Evolutionary conservation across 2,329 filamentous ascomycete species (phyloP).

Genomic region (Penicillium janthinellum): DNA sequence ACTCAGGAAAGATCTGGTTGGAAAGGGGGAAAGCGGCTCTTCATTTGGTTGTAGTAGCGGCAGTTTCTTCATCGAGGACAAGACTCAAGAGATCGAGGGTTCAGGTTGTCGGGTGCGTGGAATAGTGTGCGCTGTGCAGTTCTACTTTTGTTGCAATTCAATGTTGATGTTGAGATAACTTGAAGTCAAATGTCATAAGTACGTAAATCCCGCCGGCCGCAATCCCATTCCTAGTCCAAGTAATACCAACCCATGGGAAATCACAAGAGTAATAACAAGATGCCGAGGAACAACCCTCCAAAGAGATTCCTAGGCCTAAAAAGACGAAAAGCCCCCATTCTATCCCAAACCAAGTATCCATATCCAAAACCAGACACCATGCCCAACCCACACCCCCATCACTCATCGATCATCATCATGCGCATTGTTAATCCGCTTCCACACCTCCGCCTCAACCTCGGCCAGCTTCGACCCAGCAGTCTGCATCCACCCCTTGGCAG

Average conservation of each 20-base stretch:
- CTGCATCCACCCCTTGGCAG: slow-evolving; percentile 47
- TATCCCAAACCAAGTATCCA: neutral
- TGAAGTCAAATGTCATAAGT: neutral
- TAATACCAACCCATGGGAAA: neutral
- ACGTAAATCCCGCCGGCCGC: neutral
- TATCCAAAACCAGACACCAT: neutral
- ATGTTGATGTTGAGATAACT: neutral
- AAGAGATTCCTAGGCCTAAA: neutral
- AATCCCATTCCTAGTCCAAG: neutral
- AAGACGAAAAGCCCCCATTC: neutral
- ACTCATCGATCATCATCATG: slow-evolving; percentile 31
- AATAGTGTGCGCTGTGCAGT: too few species aligned
- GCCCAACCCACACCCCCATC: neutral
- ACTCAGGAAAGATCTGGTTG: too few species aligned
- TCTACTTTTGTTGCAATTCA: too few species aligned
- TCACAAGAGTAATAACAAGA: too few species aligned
- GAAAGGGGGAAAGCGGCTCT: too few species aligned
- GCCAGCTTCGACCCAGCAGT: slow-evolving; percentile 45
- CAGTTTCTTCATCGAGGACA: too few species aligned
- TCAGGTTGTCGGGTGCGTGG: too few species aligned
- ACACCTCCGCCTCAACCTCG: slow-evolving; percentile 51
- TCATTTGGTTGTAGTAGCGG: too few species aligned
- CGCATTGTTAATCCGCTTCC: slow-evolving; percentile 49
- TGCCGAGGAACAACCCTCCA: neutral
- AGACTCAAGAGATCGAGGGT: too few species aligned